Percentiles rank a stretch among this genome's conserved stretches.
These are phyloP conservation scores for Annulohypoxylon truncatum DNA, from an alignment of 2,329 filamentous ascomycete species.

Conservation along the genomic window DNA sequence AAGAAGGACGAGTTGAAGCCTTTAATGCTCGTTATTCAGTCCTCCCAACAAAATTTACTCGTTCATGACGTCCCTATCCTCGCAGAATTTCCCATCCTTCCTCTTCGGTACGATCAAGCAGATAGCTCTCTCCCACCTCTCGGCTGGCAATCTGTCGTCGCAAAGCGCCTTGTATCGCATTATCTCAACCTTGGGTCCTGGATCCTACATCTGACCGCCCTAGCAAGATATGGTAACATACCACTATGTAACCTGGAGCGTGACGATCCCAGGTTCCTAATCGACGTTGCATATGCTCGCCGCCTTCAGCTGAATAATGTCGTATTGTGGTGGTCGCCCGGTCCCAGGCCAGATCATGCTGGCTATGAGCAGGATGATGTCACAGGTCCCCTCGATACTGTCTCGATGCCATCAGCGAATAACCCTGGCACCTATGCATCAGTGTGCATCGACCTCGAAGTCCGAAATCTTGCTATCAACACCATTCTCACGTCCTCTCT, in stretches of 20 bases:
- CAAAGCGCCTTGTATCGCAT: slow-evolving; percentile 85
- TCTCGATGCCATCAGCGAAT: slow-evolving; percentile 93
- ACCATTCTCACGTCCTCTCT: slow-evolving; percentile 96
- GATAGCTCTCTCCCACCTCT: slow-evolving; percentile 91
- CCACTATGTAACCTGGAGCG: slow-evolving; percentile 95
- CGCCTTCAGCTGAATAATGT: slow-evolving; percentile 91
- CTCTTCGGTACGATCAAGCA: slow-evolving; percentile 81
- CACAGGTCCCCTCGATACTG: slow-evolving; percentile 81
- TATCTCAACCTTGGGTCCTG: slow-evolving; percentile 94
- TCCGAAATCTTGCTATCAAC: slow-evolving; percentile 96
- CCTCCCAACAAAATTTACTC: slow-evolving; percentile 82
- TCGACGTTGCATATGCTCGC: slow-evolving; percentile 94
- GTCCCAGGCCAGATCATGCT: slow-evolving; percentile 90
- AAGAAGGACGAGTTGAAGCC: slow-evolving; percentile 85
- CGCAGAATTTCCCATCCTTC: slow-evolving; percentile 84
- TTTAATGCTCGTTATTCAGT: slow-evolving; percentile 88
- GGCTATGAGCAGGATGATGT: slow-evolving; percentile 96
- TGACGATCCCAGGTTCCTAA: slow-evolving; percentile 93
- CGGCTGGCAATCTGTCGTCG: slow-evolving; percentile 92
- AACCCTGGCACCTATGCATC: slow-evolving; percentile 94
- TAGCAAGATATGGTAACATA: slow-evolving; percentile 92
- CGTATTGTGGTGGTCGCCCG: slow-evolving; percentile 95
- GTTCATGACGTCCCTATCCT: slow-evolving; percentile 87
- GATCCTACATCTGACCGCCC: slow-evolving; percentile 86
- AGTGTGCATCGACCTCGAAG: slow-evolving; percentile 93